Evolutionary conservation across 2,329 filamentous ascomycete species (phyloP).

Genomic region (Monascus ruber): DNA sequence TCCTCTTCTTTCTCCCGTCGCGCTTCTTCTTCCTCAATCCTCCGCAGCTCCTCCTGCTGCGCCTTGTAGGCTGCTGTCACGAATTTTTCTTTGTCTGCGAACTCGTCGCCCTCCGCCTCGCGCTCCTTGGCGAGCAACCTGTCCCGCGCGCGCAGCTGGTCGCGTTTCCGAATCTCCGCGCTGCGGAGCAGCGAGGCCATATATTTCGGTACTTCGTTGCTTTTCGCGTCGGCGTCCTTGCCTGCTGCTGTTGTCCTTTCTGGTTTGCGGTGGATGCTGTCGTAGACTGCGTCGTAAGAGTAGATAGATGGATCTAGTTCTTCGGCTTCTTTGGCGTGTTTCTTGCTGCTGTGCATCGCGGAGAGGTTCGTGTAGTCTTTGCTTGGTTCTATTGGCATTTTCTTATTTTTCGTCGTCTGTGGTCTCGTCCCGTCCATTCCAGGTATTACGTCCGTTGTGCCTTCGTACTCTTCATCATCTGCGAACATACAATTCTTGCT

Average conservation of each 20-base stretch:
- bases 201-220: slow-evolving; percentile 41
- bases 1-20: slow-evolving; percentile 42
- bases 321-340: slow-evolving; percentile 33
- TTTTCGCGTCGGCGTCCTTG: slow-evolving; percentile 5
- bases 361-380: slow-evolving; percentile 36
- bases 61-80: slow-evolving; percentile 54
- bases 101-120: slow-evolving; percentile 55
- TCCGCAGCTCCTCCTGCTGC: slow-evolving; percentile 50
- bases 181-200: slow-evolving; percentile 49
- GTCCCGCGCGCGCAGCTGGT: slow-evolving; percentile 50
- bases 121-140: slow-evolving; percentile 50
- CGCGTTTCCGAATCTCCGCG: slow-evolving; percentile 51
- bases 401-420: slow-evolving; percentile 12
- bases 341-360: slow-evolving; percentile 33
- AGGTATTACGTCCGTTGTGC: slow-evolving; percentile 9
- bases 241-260: slow-evolving; percentile 12
- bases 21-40: slow-evolving; percentile 48
- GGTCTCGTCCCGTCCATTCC: slow-evolving; percentile 8
- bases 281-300: slow-evolving; percentile 40
- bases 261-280: slow-evolving; percentile 34
- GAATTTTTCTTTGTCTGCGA: slow-evolving; percentile 56
- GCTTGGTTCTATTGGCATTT: slow-evolving; percentile 5
- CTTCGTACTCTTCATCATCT: slow-evolving; percentile 23
- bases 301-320: slow-evolving; percentile 37
- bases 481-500: slow-evolving; percentile 27